Evolutionary conservation across 352 stramenopile genomes (phyloP), one percentile per base, ranked within the genome.

Genomic region (Phytophthora chlamydospora): DNA sequence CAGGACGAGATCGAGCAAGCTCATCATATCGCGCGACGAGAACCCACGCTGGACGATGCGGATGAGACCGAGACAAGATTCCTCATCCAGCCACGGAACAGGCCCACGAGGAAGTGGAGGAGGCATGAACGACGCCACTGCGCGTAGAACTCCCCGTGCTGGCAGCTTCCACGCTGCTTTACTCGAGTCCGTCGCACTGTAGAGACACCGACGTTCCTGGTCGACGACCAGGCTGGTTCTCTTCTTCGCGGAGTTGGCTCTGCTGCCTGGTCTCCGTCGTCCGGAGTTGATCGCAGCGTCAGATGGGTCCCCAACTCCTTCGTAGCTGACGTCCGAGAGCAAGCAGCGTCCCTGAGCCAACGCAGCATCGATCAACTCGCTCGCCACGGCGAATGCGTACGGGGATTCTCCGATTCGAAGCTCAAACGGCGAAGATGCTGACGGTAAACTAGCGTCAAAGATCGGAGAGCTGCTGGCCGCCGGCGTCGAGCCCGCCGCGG

Each of bases 321-420:
- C 61, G 40, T 86, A 87, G 1, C 63, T 71, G 14, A 90, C 42
- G 1, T 89, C 76, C 1, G 74, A 73, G 3, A 92, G 66, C 8
- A 45, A 12, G 31, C 80, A 89, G 1, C 78, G 73, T 1, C 57
- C 42, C 46, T 80, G 66, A 33, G 71, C 9, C 1, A 85, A 33
- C 9, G 75, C 68, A 0, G 76, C 65, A 21, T 86, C 76, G 9
- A 90, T 54, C 4, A 92, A 54, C 54, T 89, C 65, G 46, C 66
- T 76, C 11, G 80, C 83, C 4, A 90, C 78, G 5, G 77, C 83
- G 29, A 77, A 88, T 4, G 79, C 76, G 33, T 89, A 92, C 4
- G 83, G 83, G 5, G 83, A 90, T 12, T 70, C 66, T 1, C 73
- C 71, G 3, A 90, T 57, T 34, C 58, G 40, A 10, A 92, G 77